These are phyloP conservation scores for Atkinsonella texensis DNA, from an alignment of 2,329 filamentous ascomycete species.

Conservation along the genomic window DNA sequence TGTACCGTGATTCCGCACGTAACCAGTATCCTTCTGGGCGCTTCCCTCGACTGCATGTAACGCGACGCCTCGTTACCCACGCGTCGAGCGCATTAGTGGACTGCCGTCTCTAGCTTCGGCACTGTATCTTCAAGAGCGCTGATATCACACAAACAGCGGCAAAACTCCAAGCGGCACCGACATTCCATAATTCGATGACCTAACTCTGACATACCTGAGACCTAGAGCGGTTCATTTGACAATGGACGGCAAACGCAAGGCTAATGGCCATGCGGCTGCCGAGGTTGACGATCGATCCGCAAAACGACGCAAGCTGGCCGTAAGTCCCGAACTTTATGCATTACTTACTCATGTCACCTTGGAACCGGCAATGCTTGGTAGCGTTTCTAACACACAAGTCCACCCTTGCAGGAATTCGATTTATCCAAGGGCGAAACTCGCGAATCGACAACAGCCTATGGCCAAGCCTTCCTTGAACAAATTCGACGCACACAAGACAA, in stretches of 20 bases:
- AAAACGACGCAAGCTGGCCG: constrained; percentile 42
- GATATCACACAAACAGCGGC: not conserved
- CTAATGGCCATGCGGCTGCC: constrained; percentile 30
- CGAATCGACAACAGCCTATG: constrained; percentile 59
- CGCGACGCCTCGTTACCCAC: constrained; percentile 10
- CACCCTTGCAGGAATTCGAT: constrained; percentile 27
- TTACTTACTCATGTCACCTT: not conserved
- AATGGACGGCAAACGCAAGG: constrained; percentile 49
- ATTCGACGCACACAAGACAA: constrained; percentile 71
- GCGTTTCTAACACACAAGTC: constrained; percentile 1
- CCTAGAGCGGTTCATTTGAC: constrained; percentile 11
- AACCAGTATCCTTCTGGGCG: constrained; percentile 1
- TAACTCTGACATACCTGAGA: constrained; percentile 9
- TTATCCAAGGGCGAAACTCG: constrained; percentile 46
- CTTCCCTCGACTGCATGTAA: constrained; percentile 4
- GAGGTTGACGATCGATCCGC: constrained; percentile 40
- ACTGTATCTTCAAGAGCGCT: not conserved
- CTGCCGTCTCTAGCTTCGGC: not conserved
- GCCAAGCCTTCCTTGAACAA: constrained; percentile 61
- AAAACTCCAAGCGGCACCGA: constrained; percentile 7
- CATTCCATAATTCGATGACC: constrained; percentile 12
- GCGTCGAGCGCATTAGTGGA: constrained; percentile 10
- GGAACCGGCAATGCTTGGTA: no score
- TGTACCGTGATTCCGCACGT: not conserved
- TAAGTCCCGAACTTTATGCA: constrained; percentile 20